These are phyloP conservation scores for Oryza glumipatula DNA, from an alignment of 176 grass and related monocot species.

Conservation along the genomic window DNA sequence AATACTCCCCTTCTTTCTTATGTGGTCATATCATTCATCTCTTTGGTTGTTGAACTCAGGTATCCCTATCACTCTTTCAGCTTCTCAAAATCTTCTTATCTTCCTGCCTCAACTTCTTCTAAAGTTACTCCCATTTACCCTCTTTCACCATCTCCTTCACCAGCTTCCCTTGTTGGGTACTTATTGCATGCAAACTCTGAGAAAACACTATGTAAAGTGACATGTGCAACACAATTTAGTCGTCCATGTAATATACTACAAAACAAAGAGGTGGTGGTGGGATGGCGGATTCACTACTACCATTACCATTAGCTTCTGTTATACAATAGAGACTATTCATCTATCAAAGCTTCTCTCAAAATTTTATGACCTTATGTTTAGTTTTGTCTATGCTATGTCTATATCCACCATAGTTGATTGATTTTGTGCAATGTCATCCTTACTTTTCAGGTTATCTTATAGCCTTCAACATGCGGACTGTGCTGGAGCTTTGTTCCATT, in stretches of 20 bases:
- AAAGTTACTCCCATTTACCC: no score
- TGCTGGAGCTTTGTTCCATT: slow-evolving; percentile 81
- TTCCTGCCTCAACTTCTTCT: no score
- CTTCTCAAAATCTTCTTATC: no score
- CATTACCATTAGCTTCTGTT: background rate
- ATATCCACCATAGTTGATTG: slow-evolving; percentile 14
- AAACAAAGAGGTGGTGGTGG: background rate
- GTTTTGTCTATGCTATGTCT: background rate
- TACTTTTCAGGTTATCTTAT: slow-evolving; percentile 75
- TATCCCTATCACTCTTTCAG: no score
- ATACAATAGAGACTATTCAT: background rate
- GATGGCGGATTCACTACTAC: background rate
- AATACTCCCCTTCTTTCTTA: no score
- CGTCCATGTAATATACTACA: background rate
- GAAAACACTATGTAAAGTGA: background rate
- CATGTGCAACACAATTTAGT: background rate
- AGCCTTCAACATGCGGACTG: slow-evolving; percentile 82
- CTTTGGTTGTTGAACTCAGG: no score
- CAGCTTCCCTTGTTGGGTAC: no score
- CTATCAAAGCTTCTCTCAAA: background rate
- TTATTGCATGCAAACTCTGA: no score
- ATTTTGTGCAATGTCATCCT: slow-evolving; percentile 19
- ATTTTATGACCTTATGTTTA: background rate
- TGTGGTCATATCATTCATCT: no score
- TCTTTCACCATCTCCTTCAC: no score